Evolutionary conservation across 148 eudicot species (phyloP).

Genomic region (Nyssa sinensis): DNA sequence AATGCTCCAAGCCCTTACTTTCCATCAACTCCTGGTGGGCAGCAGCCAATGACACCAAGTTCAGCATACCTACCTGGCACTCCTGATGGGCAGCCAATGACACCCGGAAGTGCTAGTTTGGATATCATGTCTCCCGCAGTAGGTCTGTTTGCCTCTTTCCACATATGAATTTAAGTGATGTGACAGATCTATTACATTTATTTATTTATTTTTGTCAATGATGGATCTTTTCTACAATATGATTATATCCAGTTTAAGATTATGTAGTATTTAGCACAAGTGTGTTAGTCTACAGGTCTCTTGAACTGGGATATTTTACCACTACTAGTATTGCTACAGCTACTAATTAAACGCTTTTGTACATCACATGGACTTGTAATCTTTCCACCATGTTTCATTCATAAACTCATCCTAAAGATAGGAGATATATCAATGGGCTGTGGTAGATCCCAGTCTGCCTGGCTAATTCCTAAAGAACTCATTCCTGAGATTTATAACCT

Average conservation of each 20-base stretch:
- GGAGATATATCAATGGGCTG: not conserved
- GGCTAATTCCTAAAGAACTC: not conserved
- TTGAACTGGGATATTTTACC: not conserved
- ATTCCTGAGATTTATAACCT: not conserved
- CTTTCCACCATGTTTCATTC: too few relatives aligned
- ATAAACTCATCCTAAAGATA: too few relatives aligned
- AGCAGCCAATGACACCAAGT: constrained; percentile 87
- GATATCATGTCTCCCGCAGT: constrained; percentile 95
- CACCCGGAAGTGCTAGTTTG: constrained; percentile 93
- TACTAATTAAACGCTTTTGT: too few relatives aligned
- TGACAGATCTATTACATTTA: not conserved
- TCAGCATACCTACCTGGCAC: constrained; percentile 94
- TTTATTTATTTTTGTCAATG: too few relatives aligned
- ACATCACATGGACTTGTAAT: too few relatives aligned
- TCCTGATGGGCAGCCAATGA: constrained; percentile 99
- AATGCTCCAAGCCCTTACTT: constrained; percentile 98
- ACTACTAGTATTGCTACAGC: not conserved
- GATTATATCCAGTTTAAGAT: not conserved
- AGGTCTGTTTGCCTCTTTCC: constrained; percentile 40
- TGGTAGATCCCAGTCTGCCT: not conserved
- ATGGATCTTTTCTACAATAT: not conserved
- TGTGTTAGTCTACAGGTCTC: not conserved
- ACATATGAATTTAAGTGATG: not conserved
- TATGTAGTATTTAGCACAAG: not conserved
- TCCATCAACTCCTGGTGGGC: constrained; percentile 97